Base-by-base conservation (phyloP, 2,329 filamentous ascomycete species). In the Colletotrichum sp. region DNA sequence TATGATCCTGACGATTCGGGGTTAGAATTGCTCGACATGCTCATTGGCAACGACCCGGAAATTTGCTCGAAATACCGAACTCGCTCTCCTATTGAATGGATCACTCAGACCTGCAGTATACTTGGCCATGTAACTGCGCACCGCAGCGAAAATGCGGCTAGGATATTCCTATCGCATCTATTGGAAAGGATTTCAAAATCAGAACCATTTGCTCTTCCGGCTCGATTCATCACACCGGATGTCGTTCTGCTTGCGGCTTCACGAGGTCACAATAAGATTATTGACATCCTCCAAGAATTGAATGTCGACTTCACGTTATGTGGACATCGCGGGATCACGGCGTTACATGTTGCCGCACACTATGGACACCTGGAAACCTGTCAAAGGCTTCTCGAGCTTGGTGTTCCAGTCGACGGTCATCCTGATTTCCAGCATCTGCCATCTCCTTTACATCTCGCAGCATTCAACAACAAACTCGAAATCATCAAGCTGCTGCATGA, bases 381-480 rank as follows among this genome's bases (percentile, higher is more conserved):
- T 27, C n/a, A 27, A n/a, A 27, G n/a, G 16, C 69, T 70, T 21
- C 33, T 70, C 8, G 5, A 7, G 4, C n/a, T 58, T 34, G 61
- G 61, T 8, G 18, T 33, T 11, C 21, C 34, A 8, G 69, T 66
- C 2, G 33, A 66, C 16, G 34, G 55, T 2, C 18, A 51, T 6
- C 2, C 4, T 3, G 11, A 7, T 6, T 6, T 8, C 1, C 13
- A 3, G 9, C 11, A 16, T 12, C 18, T 12, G 5, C 69, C 62
- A 0, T 34, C 69, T 9, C 54, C 69, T 27, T 18, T 66, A 5
- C 13, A 5, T 5, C 12, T 70, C 11, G 69, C 69, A 16, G 27
- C 63, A 0, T 7, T 16, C 7, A 2, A 6, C 2, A 15, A 7
- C 8, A 1, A 24, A 6, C 0, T 13, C 0, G 21, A 18, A 6